phyloP scores from a whole-genome alignment of 1,284 basidiomycete genomes.

The Fomitopsis schrenkii region DNA sequence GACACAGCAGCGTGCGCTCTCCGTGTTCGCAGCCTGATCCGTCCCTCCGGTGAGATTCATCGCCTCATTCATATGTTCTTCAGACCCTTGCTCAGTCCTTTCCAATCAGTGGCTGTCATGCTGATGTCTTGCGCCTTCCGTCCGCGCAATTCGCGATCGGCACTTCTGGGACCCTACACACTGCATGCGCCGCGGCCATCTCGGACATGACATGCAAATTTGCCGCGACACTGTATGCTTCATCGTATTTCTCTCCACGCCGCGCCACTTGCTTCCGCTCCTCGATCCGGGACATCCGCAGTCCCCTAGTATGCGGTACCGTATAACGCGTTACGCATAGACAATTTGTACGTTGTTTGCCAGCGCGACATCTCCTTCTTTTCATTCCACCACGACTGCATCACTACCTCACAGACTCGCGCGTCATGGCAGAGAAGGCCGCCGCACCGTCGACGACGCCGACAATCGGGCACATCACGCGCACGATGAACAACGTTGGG shows the following conservation, averaged over 20 bases:
- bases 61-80: too few species aligned
- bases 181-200: neutral
- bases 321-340: neutral
- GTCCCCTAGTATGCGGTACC: neutral
- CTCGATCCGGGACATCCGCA: neutral
- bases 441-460: neutral
- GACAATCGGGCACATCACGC: neutral
- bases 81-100: too few species aligned
- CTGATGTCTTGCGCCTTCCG: neutral
- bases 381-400: too few species aligned
- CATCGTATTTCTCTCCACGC: neutral
- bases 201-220: neutral
- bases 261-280: neutral
- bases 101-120: neutral
- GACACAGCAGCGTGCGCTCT: too few species aligned
- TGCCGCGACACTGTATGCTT: neutral
- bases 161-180: too few species aligned
- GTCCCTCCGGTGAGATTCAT: too few species aligned
- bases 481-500: neutral
- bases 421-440: neutral
- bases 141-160: neutral
- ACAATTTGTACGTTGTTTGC: neutral
- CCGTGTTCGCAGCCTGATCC: too few species aligned
- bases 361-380: too few species aligned
- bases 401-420: too few species aligned